Evolutionary conservation across 108 stramenopile genomes (phyloP).

Genomic region (Pseudonitzschia delicatissima): DNA sequence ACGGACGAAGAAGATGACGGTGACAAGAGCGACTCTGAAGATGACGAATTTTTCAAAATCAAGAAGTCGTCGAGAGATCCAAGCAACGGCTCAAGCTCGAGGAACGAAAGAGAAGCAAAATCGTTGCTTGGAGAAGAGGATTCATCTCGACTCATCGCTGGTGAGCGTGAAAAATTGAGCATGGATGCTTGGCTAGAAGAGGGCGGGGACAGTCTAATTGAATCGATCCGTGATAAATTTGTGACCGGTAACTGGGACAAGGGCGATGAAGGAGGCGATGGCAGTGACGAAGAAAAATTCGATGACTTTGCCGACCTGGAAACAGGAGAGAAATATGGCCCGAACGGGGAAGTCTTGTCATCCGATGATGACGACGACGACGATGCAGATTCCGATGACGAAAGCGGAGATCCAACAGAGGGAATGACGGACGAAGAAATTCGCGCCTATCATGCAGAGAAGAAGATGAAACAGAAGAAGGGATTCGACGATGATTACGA

Average conservation of each 20-base stretch:
- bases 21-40: constrained; percentile 40
- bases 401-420: constrained; percentile 45
- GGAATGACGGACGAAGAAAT: constrained; percentile 87
- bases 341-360: constrained; percentile 65
- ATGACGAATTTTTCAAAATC: constrained; percentile 45
- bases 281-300: constrained; percentile 50
- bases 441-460: constrained; percentile 74
- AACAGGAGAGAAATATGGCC: constrained; percentile 79
- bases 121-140: constrained; percentile 60
- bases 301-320: constrained; percentile 96
- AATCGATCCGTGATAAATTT: constrained; percentile 85
- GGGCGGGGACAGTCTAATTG: constrained; percentile 74
- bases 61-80: constrained; percentile 3
- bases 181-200: constrained; percentile 70
- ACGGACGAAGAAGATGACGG: constrained; percentile 48
- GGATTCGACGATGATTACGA: constrained; percentile 86
- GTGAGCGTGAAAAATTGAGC: constrained; percentile 37
- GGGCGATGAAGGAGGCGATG: constrained; percentile 7
- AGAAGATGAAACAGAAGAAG: constrained; percentile 74
- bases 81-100: neutral
- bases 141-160: constrained; percentile 45
- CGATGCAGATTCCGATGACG: constrained; percentile 26
- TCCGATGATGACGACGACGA: constrained; percentile 89
- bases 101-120: neutral
- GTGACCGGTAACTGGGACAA: constrained; percentile 95